Percentiles rank a stretch among this genome's conserved stretches.
These are phyloP conservation scores for Diutina neorugosa DNA, from an alignment of 1,139 yeast genomes.

Conservation along the genomic window DNA sequence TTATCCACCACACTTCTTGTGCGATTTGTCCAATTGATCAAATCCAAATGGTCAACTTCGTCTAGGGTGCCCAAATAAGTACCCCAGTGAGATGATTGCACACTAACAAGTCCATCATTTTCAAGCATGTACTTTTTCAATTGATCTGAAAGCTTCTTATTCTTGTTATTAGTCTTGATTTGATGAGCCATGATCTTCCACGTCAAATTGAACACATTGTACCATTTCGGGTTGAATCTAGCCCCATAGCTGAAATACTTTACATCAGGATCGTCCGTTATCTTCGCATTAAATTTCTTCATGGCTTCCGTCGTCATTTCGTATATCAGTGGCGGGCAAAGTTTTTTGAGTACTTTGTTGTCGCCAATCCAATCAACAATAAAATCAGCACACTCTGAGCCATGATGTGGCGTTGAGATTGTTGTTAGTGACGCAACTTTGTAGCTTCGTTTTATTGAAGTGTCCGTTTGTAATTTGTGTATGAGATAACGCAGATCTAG, in stretches of 20 bases:
- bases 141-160: not conserved
- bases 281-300: conserved; percentile 38
- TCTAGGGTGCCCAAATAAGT: conserved; percentile 65
- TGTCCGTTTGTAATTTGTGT: conserved; percentile 32
- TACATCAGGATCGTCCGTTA: conserved; percentile 48
- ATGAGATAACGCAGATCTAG: conserved; percentile 71
- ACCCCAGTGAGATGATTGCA: conserved; percentile 76
- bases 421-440: conserved; percentile 67
- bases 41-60: conserved; percentile 73
- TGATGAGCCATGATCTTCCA: conserved; percentile 44
- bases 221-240: conserved; percentile 48
- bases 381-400: conserved; percentile 75
- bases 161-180: conserved; percentile 8
- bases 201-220: conserved; percentile 47
- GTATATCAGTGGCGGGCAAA: conserved; percentile 35
- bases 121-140: conserved; percentile 14
- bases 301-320: conserved; percentile 52
- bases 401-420: conserved; percentile 78
- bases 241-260: conserved; percentile 81
- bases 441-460: conserved; percentile 19
- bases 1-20: conserved; percentile 26
- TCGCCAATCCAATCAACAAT: conserved; percentile 22
- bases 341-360: conserved; percentile 9
- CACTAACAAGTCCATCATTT: conserved; percentile 82
- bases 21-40: conserved; percentile 73